Evolutionary conservation across 2,329 filamentous ascomycete genomes (phyloP), one percentile per base, ranked within the genome.

Genomic region (Fusarium sp.): DNA sequence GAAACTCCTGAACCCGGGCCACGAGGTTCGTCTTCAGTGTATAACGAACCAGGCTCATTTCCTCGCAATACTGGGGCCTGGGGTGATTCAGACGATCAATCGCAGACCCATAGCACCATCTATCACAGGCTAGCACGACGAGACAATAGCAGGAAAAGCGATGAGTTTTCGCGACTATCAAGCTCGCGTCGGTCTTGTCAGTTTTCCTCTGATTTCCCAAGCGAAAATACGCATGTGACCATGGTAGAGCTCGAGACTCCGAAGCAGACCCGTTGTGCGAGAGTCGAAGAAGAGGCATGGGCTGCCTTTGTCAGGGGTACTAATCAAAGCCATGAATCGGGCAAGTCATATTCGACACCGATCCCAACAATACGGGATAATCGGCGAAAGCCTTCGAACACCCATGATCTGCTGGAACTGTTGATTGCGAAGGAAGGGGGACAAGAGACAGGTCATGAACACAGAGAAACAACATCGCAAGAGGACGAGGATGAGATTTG

Each of bases 401-500:
- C 61, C 8, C 75, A 75, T 47, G 71, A 78, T 20, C 54, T 79
- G 27, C 57, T 79, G 25, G 76, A 76, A 10, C 66, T 79, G 14
- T 65, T 78, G 30, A 37, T 52, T 32, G 64, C 72, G 20, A 74
- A 68, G 6, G 70, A 72, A 52, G 61, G 59, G 43, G 43, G 25
- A 17, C 60, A 52, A 2, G 58, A 10, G 8, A 22, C 20, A 25
- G 8, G 35, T 4, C 47, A 35, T 15, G 22, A 61, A 22, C 37
- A 7, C 12, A 15, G n/a, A 22, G 33, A 66, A 52, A 6, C 7
- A 10, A 12, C 20, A 12, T 17, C 22, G 27, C 59, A 68, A 32
- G 70, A 80, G 35, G 76, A 79, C 11, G 76, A 81, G 38, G 78
- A 80, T 25, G 76, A 79, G 40, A 68, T 80, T 8, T 81, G 76